Conservation (phyloP, 768 basidiomycete species). For the Suillus variegatus region DNA sequence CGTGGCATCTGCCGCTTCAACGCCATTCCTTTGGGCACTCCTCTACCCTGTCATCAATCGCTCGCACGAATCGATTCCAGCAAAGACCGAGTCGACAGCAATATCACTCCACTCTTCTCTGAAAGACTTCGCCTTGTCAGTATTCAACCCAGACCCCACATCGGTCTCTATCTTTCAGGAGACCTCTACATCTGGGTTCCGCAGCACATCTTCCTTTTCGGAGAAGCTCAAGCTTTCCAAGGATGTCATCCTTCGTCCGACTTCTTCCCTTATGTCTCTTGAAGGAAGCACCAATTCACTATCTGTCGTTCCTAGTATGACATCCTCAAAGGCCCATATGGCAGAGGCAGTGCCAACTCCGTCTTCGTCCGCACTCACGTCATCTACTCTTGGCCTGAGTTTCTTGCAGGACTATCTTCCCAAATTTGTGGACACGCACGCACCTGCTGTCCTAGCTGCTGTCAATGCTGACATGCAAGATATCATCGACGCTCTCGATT, state of each 20-base stretch:
- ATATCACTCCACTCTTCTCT: slow-evolving; percentile 38
- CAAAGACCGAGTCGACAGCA: slow-evolving; percentile 29
- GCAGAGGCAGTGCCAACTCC: slow-evolving; percentile 15
- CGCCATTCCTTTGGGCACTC: slow-evolving; percentile 41
- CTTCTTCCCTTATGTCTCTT: slow-evolving; percentile 24
- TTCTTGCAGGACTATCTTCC: slow-evolving; percentile 49
- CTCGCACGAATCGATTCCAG: slow-evolving; percentile 34
- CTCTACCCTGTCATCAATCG: slow-evolving; percentile 42
- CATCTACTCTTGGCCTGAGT: slow-evolving; percentile 36
- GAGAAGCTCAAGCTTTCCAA: slow-evolving; percentile 32
- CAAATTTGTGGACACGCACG: slow-evolving; percentile 46
- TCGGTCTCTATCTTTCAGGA: slow-evolving; percentile 24
- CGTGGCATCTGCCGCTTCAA: slow-evolving; percentile 20
- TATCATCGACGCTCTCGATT: slow-evolving; percentile 60
- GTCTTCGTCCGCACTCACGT: slow-evolving; percentile 15
- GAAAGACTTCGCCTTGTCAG: slow-evolving; percentile 53
- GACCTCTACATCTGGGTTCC: slow-evolving; percentile 25
- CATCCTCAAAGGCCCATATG: slow-evolving; percentile 7
- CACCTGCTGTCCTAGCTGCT: slow-evolving; percentile 43
- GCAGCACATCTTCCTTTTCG: slow-evolving; percentile 21
- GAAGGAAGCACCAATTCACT: slow-evolving; percentile 30
- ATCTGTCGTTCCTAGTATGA: slow-evolving; percentile 26
- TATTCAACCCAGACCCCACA: slow-evolving; percentile 50
- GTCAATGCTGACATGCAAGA: slow-evolving; percentile 57
- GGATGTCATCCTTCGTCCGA: slow-evolving; percentile 40